Evolutionary conservation across 2,329 filamentous ascomycete species (phyloP).

Genomic region (Aspergillus terreus): DNA sequence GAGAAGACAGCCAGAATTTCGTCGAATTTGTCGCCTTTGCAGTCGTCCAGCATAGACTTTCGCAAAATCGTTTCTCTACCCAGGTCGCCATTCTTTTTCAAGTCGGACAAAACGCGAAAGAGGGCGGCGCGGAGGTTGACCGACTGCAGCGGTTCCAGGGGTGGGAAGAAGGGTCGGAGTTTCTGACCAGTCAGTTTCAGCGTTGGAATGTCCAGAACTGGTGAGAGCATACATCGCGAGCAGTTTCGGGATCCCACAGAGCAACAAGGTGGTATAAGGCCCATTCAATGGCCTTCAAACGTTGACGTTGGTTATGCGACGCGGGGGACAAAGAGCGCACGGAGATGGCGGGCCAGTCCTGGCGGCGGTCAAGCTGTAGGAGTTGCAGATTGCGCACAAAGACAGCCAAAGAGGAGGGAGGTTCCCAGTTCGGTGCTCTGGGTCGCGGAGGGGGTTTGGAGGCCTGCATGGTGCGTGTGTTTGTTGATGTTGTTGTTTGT

Average conservation of each 20-base stretch:
- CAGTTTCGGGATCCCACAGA: conserved; percentile 74
- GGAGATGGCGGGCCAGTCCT: conserved; percentile 78
- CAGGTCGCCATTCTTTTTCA: conserved; percentile 82
- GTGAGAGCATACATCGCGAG: conserved; percentile 59
- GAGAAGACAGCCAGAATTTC: conserved; percentile 84
- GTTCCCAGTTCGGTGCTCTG: conserved; percentile 33
- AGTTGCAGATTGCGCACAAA: conserved; percentile 83
- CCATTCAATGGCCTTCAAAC: conserved; percentile 84
- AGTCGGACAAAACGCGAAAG: conserved; percentile 73
- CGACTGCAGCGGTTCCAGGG: conserved; percentile 84
- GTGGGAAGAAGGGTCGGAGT: conserved; percentile 85
- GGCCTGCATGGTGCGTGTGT: conserved; percentile 30
- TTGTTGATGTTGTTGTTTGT: conserved; percentile 2
- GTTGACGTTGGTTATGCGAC: conserved; percentile 72
- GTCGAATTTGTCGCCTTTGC: conserved; percentile 84
- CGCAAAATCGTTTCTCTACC: conserved; percentile 76
- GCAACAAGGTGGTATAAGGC: conserved; percentile 81
- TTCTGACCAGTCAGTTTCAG: conserved; percentile 54
- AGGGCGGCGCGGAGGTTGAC: conserved; percentile 83
- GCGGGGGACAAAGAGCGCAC: conserved; percentile 66
- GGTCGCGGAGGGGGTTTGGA: conserved; percentile 25
- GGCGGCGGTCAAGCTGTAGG: conserved; percentile 69
- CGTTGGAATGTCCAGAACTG: neutral
- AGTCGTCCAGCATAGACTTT: conserved; percentile 96
- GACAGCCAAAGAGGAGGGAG: conserved; percentile 55